Evolutionary conservation across 768 basidiomycete species (phyloP).

Genomic region (Xerocomellus intermedius): DNA sequence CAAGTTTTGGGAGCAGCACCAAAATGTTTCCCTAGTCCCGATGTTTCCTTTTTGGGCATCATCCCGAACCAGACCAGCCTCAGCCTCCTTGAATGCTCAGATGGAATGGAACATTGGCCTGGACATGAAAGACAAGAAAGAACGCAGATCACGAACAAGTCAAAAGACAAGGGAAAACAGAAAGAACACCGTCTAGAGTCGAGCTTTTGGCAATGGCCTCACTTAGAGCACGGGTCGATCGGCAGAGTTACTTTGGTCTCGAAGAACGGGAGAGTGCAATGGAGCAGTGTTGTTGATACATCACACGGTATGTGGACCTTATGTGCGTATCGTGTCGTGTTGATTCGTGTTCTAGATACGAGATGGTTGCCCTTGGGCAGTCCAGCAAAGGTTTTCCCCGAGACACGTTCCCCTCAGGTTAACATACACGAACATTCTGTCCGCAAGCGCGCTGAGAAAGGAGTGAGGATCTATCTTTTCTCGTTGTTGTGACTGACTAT

Average conservation of each 20-base stretch:
- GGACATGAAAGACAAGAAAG: slow-evolving; percentile 42
- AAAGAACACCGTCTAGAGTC: slow-evolving; percentile 32
- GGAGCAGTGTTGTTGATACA: slow-evolving; percentile 45
- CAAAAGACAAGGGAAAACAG: slow-evolving; percentile 8
- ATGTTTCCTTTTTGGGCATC: slow-evolving; percentile 22
- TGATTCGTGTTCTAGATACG: slow-evolving; percentile 25
- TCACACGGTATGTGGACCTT: slow-evolving; percentile 20
- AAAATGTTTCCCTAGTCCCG: neutral
- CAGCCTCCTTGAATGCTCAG: slow-evolving; percentile 33
- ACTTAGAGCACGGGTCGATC: slow-evolving; percentile 55
- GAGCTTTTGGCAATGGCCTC: slow-evolving; percentile 45
- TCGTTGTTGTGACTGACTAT: neutral
- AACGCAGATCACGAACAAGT: slow-evolving; percentile 25
- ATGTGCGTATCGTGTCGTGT: neutral
- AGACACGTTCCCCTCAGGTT: slow-evolving; percentile 44
- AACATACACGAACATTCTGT: slow-evolving; percentile 32
- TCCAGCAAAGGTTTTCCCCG: slow-evolving; percentile 53
- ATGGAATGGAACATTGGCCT: slow-evolving; percentile 83
- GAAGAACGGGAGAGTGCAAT: slow-evolving; percentile 45
- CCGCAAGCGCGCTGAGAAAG: slow-evolving; percentile 62
- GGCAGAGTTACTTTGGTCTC: slow-evolving; percentile 56
- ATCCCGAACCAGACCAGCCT: too few relatives aligned
- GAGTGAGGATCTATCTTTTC: slow-evolving; percentile 41
- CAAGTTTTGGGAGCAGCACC: slow-evolving; percentile 6
- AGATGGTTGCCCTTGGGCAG: slow-evolving; percentile 33